Conservation (phyloP, 2,329 filamentous ascomycete species). For the Penicillium glabrum region DNA sequence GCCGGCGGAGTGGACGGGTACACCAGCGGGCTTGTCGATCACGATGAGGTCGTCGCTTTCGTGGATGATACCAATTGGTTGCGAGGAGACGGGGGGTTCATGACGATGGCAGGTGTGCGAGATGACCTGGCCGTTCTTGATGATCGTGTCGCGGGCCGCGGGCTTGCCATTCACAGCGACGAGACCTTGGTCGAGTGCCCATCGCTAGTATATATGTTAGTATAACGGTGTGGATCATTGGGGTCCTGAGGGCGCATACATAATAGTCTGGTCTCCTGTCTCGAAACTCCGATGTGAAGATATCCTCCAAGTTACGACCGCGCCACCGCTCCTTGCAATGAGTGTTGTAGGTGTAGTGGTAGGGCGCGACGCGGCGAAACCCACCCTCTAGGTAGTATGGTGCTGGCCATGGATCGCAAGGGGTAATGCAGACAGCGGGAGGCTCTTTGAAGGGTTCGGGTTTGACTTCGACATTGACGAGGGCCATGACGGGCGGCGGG, state of each 20-base stretch:
- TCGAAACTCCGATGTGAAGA: slow-evolving; percentile 89
- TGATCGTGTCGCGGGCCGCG: slow-evolving; percentile 62
- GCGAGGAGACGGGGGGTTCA: slow-evolving; percentile 85
- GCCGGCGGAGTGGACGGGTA: slow-evolving; percentile 92
- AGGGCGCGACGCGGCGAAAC: slow-evolving; percentile 47
- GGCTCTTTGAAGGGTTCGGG: slow-evolving; percentile 27
- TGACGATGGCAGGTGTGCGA: slow-evolving; percentile 94
- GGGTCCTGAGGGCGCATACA: slow-evolving; percentile 41
- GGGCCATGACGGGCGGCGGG: slow-evolving; percentile 37
- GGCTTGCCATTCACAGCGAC: slow-evolving; percentile 81
- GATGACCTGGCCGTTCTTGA: slow-evolving; percentile 87
- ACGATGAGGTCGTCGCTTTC: slow-evolving; percentile 93
- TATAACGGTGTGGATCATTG: background rate
- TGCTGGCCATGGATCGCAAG: slow-evolving; percentile 51
- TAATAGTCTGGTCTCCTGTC: slow-evolving; percentile 88
- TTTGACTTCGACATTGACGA: slow-evolving; percentile 32
- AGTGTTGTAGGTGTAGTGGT: slow-evolving; percentile 50
- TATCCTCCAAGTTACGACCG: slow-evolving; percentile 74
- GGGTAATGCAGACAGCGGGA: slow-evolving; percentile 31
- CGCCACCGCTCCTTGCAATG: slow-evolving; percentile 82
- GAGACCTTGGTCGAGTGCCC: slow-evolving; percentile 75
- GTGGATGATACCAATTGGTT: slow-evolving; percentile 78
- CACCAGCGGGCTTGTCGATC: slow-evolving; percentile 92
- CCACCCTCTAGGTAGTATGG: slow-evolving; percentile 85
- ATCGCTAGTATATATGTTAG: slow-evolving; percentile 47